Conservation (phyloP, 768 basidiomycete genomes). For the Boletus rubroflammeus region DNA sequence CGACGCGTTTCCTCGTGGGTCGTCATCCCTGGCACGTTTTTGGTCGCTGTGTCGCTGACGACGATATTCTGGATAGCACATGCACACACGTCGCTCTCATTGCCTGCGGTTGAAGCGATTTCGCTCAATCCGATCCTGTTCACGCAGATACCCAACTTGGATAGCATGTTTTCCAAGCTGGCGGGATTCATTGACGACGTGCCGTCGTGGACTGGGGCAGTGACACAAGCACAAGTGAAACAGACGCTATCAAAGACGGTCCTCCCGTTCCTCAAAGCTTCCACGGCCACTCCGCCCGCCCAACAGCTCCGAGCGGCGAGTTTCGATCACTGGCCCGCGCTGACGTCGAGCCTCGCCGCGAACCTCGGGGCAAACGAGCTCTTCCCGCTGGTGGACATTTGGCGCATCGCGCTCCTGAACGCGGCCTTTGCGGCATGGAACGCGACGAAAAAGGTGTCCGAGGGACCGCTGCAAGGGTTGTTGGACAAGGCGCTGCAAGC, state of each 20-base stretch:
- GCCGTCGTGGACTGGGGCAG: constrained; percentile 33
- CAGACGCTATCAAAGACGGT: constrained; percentile 46
- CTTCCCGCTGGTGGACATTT: constrained; percentile 82
- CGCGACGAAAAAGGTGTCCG: constrained; percentile 28
- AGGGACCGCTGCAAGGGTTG: constrained; percentile 44
- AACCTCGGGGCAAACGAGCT: constrained; percentile 52
- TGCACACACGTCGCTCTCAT: constrained; percentile 57
- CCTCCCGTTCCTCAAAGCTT: constrained; percentile 62
- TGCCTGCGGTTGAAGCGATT: constrained; percentile 58
- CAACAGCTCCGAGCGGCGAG: constrained; percentile 33
- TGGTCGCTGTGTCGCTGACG: neutral
- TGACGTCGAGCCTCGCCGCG: constrained; percentile 40
- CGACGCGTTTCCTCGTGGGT: constrained; percentile 78
- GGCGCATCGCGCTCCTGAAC: constrained; percentile 75
- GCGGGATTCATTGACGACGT: constrained; percentile 54
- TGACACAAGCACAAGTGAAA: constrained; percentile 40
- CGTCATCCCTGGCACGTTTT: neutral
- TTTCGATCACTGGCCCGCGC: constrained; percentile 47
- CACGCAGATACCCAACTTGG: constrained; percentile 63
- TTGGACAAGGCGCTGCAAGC: constrained; percentile 43
- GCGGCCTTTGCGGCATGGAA: constrained; percentile 51
- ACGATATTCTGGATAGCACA: constrained; percentile 53
- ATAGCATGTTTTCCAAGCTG: constrained; percentile 62
- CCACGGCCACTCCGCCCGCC: constrained; percentile 31
- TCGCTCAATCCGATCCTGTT: constrained; percentile 77